These are phyloP conservation scores for Plectranthus barbatus DNA, from an alignment of 257 asterid species.

Conservation along the genomic window DNA sequence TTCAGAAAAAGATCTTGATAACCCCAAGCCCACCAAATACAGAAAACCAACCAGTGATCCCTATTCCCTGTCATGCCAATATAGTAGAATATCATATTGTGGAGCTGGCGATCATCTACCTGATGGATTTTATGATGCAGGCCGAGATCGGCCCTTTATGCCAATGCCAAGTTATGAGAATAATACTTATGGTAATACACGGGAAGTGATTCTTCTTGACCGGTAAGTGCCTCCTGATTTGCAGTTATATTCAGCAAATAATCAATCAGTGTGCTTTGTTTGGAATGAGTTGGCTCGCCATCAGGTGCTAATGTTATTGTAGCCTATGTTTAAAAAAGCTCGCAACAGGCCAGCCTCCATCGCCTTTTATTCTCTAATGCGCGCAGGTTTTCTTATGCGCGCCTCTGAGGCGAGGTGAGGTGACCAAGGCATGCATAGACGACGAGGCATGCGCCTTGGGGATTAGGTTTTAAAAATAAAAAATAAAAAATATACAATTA, in stretches of 20 bases:
- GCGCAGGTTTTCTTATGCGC: too few species aligned
- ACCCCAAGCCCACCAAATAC: constrained; percentile 80
- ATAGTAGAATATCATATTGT: constrained; percentile 67
- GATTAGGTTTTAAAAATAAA: too few species aligned
- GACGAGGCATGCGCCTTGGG: too few species aligned
- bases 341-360: too few species aligned
- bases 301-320: too few species aligned
- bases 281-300: background rate
- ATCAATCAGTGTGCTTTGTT: background rate
- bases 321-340: too few species aligned
- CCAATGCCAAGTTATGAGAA: constrained; percentile 53
- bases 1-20: constrained; percentile 70
- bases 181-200: constrained; percentile 36
- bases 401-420: too few species aligned
- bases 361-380: too few species aligned
- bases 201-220: constrained; percentile 88
- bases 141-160: constrained; percentile 89
- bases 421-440: too few species aligned
- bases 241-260: background rate
- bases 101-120: constrained; percentile 62
- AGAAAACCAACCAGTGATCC: constrained; percentile 60
- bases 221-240: constrained; percentile 36
- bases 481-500: too few species aligned
- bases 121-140: constrained; percentile 97
- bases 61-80: constrained; percentile 53